These are phyloP conservation scores for Aristolochia contorta DNA, from an alignment of 164 flowering plant species.

Conservation along the genomic window DNA sequence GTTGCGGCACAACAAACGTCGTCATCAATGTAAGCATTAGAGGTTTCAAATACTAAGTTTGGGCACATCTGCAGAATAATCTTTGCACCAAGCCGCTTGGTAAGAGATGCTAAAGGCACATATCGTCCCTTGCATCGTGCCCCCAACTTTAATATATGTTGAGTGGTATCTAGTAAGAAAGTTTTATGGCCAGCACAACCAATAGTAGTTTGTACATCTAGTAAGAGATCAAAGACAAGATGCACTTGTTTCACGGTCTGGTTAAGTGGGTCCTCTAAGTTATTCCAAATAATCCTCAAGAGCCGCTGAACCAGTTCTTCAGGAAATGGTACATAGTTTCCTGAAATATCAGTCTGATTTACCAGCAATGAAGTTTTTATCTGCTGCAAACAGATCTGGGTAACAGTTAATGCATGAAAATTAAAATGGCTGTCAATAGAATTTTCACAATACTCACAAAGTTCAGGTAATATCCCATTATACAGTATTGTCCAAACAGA, in stretches of 20 bases:
- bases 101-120: slow-evolving; percentile 79
- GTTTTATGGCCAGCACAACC: slow-evolving; percentile 33
- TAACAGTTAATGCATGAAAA: slow-evolving; percentile 85
- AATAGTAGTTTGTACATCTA: slow-evolving; percentile 63
- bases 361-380: slow-evolving; percentile 62
- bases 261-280: slow-evolving; percentile 92
- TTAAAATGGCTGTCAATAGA: slow-evolving; percentile 92
- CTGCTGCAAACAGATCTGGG: slow-evolving; percentile 97
- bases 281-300: slow-evolving; percentile 85
- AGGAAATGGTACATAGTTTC: slow-evolving; percentile 48
- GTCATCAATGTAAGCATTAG: slow-evolving; percentile 73
- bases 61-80: slow-evolving; percentile 58
- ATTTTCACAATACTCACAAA: slow-evolving; percentile 73
- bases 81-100: slow-evolving; percentile 87
- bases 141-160: slow-evolving; percentile 71
- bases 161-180: slow-evolving; percentile 45
- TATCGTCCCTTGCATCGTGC: slow-evolving; percentile 95
- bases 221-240: slow-evolving; percentile 76
- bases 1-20: slow-evolving; percentile 95
- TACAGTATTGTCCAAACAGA: slow-evolving; percentile 61
- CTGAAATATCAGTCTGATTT: slow-evolving; percentile 23
- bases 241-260: slow-evolving; percentile 99
- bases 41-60: slow-evolving; percentile 49
- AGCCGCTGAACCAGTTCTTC: slow-evolving; percentile 60
- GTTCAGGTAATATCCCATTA: slow-evolving; percentile 86